These are phyloP conservation scores for Sarcomyxa edulis DNA, from an alignment of 768 basidiomycete genomes.

Conservation along the genomic window DNA sequence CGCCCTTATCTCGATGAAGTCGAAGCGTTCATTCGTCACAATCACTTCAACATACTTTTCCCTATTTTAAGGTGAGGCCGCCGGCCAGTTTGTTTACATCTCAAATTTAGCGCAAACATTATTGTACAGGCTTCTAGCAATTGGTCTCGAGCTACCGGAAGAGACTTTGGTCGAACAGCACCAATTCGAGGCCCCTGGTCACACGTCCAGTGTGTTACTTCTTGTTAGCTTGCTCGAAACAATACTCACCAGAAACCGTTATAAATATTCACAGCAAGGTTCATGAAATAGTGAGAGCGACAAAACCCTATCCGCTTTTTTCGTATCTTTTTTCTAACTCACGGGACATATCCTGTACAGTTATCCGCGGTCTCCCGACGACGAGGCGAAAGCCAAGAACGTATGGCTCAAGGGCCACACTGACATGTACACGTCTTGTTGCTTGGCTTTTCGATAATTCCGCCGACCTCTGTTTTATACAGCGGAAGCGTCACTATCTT, in stretches of 20 bases:
- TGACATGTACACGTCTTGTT: constrained; percentile 17
- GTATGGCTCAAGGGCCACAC: constrained; percentile 50
- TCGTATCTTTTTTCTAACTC: background rate
- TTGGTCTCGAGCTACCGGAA: constrained; percentile 41
- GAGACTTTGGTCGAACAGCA: constrained; percentile 37
- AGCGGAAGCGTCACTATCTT: constrained; percentile 39
- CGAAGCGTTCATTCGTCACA: constrained; percentile 27
- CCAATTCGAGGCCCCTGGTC: constrained; percentile 27
- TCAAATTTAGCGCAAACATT: background rate
- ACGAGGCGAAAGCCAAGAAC: constrained; percentile 35
- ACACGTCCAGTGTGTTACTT: constrained; percentile 30
- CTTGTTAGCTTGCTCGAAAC: too few species aligned
- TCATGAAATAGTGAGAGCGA: constrained; percentile 43
- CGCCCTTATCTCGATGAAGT: constrained; percentile 32
- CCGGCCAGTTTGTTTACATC: background rate
- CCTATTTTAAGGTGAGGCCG: constrained; percentile 30
- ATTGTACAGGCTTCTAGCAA: constrained; percentile 28
- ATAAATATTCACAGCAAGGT: constrained; percentile 24
- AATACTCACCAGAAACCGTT: too few species aligned
- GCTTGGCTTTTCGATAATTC: background rate
- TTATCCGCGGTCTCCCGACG: constrained; percentile 35
- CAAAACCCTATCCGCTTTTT: background rate
- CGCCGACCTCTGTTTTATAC: constrained; percentile 19
- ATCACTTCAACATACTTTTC: constrained; percentile 30
- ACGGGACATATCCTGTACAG: constrained; percentile 16